Percentiles rank a stretch among this genome's conserved stretches.
Evolutionary conservation across 2,329 filamentous ascomycete species (phyloP).

Genomic region (Cylindrodendrum hubeiense): DNA sequence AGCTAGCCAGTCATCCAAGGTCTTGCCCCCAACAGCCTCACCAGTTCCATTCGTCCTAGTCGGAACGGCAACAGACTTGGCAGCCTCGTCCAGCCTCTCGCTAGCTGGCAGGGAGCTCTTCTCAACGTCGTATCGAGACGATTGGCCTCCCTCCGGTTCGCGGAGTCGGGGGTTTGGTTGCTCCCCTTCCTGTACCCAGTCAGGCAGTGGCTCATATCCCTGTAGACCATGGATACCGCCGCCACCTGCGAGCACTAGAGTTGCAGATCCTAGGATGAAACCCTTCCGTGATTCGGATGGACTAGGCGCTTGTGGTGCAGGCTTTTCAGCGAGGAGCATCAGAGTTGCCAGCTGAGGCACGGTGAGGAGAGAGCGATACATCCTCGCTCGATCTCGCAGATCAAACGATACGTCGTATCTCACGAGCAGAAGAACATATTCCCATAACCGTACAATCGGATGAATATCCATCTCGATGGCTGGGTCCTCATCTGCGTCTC

Average conservation of each 20-base stretch:
- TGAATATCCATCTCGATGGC: constrained; percentile 60
- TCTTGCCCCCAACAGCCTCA: constrained; percentile 75
- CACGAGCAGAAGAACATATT: constrained; percentile 85
- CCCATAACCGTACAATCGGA: constrained; percentile 82
- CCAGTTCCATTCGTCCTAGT: constrained; percentile 63
- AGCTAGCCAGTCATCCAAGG: constrained; percentile 92
- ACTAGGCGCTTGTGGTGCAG: constrained; percentile 89
- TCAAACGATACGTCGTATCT: constrained; percentile 97
- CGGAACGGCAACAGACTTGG: constrained; percentile 50
- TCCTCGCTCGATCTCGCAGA: constrained; percentile 87
- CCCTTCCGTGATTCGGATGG: constrained; percentile 87
- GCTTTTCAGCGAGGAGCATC: constrained; percentile 93
- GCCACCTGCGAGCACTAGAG: constrained; percentile 84
- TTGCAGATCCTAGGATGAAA: constrained; percentile 85
- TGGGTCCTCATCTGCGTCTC: constrained; percentile 48
- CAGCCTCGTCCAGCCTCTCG: constrained; percentile 72
- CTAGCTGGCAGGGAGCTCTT: constrained; percentile 66
- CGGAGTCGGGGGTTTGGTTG: constrained; percentile 84
- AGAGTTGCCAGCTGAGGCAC: constrained; percentile 90
- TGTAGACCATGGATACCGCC: constrained; percentile 78
- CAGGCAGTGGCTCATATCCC: constrained; percentile 84
- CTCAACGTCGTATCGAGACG: constrained; percentile 48
- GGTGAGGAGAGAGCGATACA: constrained; percentile 87
- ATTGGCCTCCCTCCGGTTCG: constrained; percentile 62
- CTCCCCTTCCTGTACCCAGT: constrained; percentile 84